phyloP scores from a whole-genome alignment of 2,329 filamentous ascomycete genomes.

The Fonsecaea nubica region DNA sequence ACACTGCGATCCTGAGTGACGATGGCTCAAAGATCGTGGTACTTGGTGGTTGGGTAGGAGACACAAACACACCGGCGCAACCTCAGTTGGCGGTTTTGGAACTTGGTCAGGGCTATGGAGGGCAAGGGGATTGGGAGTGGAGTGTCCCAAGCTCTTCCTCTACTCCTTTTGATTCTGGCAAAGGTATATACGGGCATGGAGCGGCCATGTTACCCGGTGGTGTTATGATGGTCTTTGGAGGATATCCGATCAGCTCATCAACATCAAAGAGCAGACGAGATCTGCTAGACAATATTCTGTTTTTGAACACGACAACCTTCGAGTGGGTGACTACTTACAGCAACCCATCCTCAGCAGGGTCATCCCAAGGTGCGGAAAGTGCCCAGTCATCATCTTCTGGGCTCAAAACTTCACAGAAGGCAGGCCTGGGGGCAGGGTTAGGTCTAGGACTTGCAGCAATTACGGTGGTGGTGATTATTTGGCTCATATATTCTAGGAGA shows the following conservation, averaged over 20 bases:
- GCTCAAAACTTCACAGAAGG: conserved; percentile 49
- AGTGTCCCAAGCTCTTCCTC: conserved; percentile 48
- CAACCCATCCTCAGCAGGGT: conserved; percentile 49
- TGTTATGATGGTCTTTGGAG: conserved; percentile 67
- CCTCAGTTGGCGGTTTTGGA: conserved; percentile 82
- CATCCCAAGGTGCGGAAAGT: conserved; percentile 42
- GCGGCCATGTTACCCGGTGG: conserved; percentile 66
- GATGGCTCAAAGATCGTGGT: conserved; percentile 81
- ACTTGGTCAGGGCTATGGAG: conserved; percentile 75
- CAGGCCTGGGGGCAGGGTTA: conserved; percentile 69
- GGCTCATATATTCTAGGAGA: conserved; percentile 59
- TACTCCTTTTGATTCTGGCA: conserved; percentile 49
- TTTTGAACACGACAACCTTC: conserved; percentile 67
- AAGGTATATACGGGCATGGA: conserved; percentile 67
- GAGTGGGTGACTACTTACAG: conserved; percentile 65
- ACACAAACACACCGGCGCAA: conserved; percentile 74
- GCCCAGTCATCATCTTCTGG: conserved; percentile 25
- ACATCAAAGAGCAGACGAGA: conserved; percentile 44
- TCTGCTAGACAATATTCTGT: conserved; percentile 53
- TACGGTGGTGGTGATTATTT: conserved; percentile 55
- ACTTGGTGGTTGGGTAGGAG: conserved; percentile 90
- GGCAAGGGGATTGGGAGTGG: conserved; percentile 54
- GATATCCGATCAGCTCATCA: conserved; percentile 59
- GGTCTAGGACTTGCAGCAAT: conserved; percentile 67
- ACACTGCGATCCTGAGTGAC: conserved; percentile 79